phyloP scores from a whole-genome alignment of 169 alveolate species.

The Eimeria maxima region DNA sequence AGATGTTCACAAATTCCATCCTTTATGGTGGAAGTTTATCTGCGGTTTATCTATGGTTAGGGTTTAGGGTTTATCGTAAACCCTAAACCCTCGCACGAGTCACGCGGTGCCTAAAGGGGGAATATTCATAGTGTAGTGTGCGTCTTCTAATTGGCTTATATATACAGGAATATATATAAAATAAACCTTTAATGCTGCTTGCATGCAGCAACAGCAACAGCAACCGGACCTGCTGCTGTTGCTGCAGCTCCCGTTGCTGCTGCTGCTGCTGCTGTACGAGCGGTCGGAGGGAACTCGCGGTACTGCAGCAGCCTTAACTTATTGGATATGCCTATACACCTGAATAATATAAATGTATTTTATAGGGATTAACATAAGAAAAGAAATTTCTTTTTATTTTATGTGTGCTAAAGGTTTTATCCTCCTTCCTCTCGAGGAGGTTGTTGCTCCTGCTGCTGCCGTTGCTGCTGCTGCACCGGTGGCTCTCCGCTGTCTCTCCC shows the following conservation, averaged over 20 bases:
- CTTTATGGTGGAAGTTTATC: not conserved
- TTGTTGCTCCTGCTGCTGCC: slow-evolving; percentile 42
- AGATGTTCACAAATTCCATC: not conserved
- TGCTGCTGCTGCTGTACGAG: slow-evolving; percentile 47
- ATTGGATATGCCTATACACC: slow-evolving; percentile 17
- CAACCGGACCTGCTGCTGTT: slow-evolving; percentile 1
- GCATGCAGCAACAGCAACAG: not conserved
- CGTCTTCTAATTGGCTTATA: not conserved
- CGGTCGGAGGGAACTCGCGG: slow-evolving; percentile 22
- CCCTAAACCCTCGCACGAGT: not conserved
- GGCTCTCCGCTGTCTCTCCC: not conserved
- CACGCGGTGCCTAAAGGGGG: not conserved
- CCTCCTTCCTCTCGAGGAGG: not conserved
- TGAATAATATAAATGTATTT: not conserved
- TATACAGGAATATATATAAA: not conserved
- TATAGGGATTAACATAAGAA: not conserved
- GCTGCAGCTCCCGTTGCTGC: slow-evolving; percentile 53
- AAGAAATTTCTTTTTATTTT: not conserved
- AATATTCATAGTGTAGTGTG: not conserved
- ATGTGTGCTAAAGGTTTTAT: not conserved
- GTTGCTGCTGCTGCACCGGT: slow-evolving; percentile 54
- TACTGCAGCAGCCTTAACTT: slow-evolving; percentile 1
- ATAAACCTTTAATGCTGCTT: not conserved
- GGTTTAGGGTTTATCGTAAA: slow-evolving; percentile 49
- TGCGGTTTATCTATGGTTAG: not conserved